phyloP scores from a whole-genome alignment of 768 basidiomycete species.

The Lactarius deliciosus region DNA sequence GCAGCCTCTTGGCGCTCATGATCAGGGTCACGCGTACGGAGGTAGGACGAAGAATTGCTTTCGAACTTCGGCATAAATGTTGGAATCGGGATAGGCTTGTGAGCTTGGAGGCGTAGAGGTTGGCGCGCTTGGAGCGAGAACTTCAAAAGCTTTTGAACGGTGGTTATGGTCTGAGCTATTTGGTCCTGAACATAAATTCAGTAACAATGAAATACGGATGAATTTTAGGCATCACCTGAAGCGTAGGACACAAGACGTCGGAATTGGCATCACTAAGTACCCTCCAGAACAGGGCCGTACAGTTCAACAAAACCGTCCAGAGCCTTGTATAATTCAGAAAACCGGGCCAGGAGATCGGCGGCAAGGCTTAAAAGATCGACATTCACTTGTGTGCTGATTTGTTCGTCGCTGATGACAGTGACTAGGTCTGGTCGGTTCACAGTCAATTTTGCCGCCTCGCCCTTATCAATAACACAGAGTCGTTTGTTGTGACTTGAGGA shows the following conservation, averaged over 20 bases:
- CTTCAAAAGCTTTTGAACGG: conserved; percentile 57
- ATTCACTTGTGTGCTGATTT: conserved; percentile 62
- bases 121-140: conserved; percentile 70
- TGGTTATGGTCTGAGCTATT: conserved; percentile 17
- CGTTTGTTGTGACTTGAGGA: conserved; percentile 64
- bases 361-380: conserved; percentile 65
- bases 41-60: conserved; percentile 64
- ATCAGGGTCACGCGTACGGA: conserved; percentile 86
- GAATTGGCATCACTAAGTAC: conserved; percentile 56
- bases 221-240: conserved; percentile 50
- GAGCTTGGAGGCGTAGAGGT: conserved; percentile 83
- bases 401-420: conserved; percentile 40
- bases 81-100: conserved; percentile 95
- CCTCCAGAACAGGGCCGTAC: conserved; percentile 60
- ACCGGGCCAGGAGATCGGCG: conserved; percentile 62
- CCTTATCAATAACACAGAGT: conserved; percentile 40
- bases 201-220: background rate
- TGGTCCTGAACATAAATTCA: conserved; percentile 15
- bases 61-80: conserved; percentile 95
- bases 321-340: conserved; percentile 73
- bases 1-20: conserved; percentile 82
- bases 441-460: conserved; percentile 42
- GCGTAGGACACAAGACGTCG: conserved; percentile 45
- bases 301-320: conserved; percentile 85
- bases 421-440: conserved; percentile 50